Percentiles rank a stretch among this genome's conserved stretches.
These are phyloP conservation scores for Atalantia buxifolia DNA, from an alignment of 345 rosid genomes.

Conservation along the genomic window DNA sequence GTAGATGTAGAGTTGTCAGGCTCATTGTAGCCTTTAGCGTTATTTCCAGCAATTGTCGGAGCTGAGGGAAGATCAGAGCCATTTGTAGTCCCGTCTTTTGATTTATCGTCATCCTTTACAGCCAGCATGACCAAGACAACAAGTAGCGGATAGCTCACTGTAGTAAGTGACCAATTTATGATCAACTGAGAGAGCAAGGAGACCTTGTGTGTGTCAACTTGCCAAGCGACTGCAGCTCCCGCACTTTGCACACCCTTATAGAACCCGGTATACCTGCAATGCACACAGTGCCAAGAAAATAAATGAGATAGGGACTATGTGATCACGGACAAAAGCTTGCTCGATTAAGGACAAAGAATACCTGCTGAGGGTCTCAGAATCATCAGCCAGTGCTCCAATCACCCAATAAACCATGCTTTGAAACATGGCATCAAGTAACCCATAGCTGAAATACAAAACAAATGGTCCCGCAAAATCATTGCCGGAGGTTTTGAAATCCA, in stretches of 20 bases:
- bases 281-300: background rate
- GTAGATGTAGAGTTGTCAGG: background rate
- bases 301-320: background rate
- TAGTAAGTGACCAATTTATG: slow-evolving; percentile 54
- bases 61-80: slow-evolving; percentile 5
- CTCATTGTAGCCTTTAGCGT: background rate
- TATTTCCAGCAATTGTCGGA: background rate
- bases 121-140: slow-evolving; percentile 40
- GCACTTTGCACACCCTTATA: slow-evolving; percentile 77
- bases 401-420: slow-evolving; percentile 70
- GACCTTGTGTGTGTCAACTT: slow-evolving; percentile 45
- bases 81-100: slow-evolving; percentile 5
- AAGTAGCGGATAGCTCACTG: slow-evolving; percentile 55
- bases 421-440: slow-evolving; percentile 66
- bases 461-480: slow-evolving; percentile 55
- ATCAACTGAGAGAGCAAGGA: slow-evolving; percentile 37
- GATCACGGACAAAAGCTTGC: background rate
- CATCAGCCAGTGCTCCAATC: slow-evolving; percentile 60
- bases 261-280: slow-evolving; percentile 55
- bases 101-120: slow-evolving; percentile 35
- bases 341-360: background rate
- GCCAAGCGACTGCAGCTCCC: slow-evolving; percentile 70
- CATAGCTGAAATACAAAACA: slow-evolving; percentile 46
- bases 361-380: slow-evolving; percentile 76
- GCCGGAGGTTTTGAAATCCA: slow-evolving; percentile 57